Evolutionary conservation across 441 rosid genomes (phyloP), one percentile per base, ranked within the genome.

Genomic region (Syzygium malaccense): DNA sequence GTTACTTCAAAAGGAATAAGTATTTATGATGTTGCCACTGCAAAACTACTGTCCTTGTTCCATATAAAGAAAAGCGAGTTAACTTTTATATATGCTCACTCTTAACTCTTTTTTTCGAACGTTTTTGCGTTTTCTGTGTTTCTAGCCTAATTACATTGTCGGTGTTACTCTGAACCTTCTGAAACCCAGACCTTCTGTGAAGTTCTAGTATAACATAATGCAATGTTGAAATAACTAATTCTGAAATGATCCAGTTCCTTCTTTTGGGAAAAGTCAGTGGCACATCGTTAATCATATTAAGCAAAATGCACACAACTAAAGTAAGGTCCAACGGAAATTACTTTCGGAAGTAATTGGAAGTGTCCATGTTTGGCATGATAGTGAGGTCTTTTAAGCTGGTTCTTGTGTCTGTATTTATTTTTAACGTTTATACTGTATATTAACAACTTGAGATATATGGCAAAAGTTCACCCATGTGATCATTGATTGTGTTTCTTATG

Each of bases 221-320:
- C 71, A 62, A 62, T 62, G 1, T n/a, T n/a, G 71, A 62, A n/a
- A 14, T n/a, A 62, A 62, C 37, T n/a, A 14, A 62, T 62, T 62
- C 0, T 62, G 10, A 62, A 62, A n/a, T n/a, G 37, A 1, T n/a
- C 37, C 15, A 62, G 71, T 62, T 62, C 5, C 71, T 62, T 0
- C 20, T 62, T 62, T 62, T 62, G 20, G 0, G 1, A 62, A n/a
- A 62, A 0, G 0, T 14, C 71, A 0, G 20, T 7, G 10, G 33
- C 18, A 64, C 71, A n/a, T 64, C 37, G 30, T 64, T 64, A 64
- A n/a, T 64, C 37, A 62, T 62, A 62, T 32, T n/a, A 28, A 60
- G 66, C 71, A 64, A 32, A 64, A 4, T 64, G 1, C 71, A 14
- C 71, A 7, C 71, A 14, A n/a, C 37, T n/a, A 62, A 62, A 62